Conservation (phyloP, 169 alveolate species). For the Eimeria falciformis region DNA sequence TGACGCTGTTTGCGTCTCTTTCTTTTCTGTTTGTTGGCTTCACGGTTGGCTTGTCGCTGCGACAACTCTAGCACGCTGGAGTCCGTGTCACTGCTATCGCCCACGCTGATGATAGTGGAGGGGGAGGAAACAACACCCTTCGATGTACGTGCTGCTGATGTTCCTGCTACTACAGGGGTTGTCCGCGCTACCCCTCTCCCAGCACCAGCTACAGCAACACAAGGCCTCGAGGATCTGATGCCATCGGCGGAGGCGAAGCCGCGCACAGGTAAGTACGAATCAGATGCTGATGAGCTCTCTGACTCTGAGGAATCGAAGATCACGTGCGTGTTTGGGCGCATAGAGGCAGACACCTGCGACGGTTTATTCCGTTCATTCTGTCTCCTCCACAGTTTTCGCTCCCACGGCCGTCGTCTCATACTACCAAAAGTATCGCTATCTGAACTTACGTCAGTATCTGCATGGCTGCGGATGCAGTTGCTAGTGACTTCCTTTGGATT, state of each 20-base stretch:
- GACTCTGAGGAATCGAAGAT: too few relatives aligned
- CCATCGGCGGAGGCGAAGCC: too few relatives aligned
- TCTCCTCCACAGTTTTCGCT: slow-evolving; percentile 18
- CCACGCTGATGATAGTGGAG: background rate
- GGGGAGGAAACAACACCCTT: too few relatives aligned
- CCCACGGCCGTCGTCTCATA: slow-evolving; percentile 2
- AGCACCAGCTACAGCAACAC: too few relatives aligned
- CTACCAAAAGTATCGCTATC: background rate
- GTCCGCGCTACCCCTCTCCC: background rate
- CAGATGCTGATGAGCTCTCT: too few relatives aligned
- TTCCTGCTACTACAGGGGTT: too few relatives aligned
- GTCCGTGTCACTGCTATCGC: slow-evolving; percentile 36
- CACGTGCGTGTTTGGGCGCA: background rate
- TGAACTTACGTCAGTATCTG: background rate
- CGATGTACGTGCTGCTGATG: too few relatives aligned
- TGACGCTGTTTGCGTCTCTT: slow-evolving; percentile 26
- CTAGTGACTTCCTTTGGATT: background rate
- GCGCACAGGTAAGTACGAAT: too few relatives aligned
- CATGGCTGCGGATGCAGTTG: background rate
- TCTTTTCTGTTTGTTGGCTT: slow-evolving; percentile 3
- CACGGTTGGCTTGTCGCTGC: background rate
- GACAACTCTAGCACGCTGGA: slow-evolving; percentile 32
- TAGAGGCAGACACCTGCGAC: background rate
- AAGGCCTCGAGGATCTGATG: too few relatives aligned
- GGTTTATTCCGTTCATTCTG: background rate